Evolutionary conservation across 495 filamentous ascomycete species (phyloP).

Genomic region (Corynascus novoguineensis): DNA sequence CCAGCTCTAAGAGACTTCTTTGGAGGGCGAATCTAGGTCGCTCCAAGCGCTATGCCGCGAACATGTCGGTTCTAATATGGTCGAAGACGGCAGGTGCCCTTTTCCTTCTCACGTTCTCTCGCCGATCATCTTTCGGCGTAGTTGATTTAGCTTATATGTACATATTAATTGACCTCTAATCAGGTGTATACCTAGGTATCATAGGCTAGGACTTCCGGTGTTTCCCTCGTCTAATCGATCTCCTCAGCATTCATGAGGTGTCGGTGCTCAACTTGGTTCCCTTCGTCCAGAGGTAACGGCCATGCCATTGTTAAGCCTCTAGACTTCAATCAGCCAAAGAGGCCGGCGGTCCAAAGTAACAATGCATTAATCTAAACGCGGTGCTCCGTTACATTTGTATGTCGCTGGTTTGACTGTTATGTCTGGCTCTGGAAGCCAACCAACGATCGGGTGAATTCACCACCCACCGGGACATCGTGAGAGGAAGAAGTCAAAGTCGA

Average conservation of each 20-base stretch:
- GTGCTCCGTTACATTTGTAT: neutral
- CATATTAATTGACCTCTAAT: too few species aligned
- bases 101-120: too few species aligned
- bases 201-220: too few species aligned
- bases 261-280: neutral
- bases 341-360: neutral
- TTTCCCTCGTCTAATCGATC: too few species aligned
- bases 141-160: too few species aligned
- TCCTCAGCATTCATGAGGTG: too few species aligned
- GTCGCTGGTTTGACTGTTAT: neutral
- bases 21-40: too few species aligned
- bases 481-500: neutral
- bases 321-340: neutral
- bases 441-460: conserved; percentile 2
- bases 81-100: too few species aligned
- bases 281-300: neutral
- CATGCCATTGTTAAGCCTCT: neutral
- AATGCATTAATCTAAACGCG: neutral
- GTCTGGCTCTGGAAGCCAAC: neutral
- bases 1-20: neutral
- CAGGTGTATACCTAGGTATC: too few species aligned
- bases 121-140: too few species aligned
- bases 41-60: too few species aligned
- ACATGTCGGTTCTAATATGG: too few species aligned
- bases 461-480: neutral